Evolutionary conservation across 225 moss, liverwort and hornwort genomes (phyloP).

Genomic region (Physcomitrium patens): DNA sequence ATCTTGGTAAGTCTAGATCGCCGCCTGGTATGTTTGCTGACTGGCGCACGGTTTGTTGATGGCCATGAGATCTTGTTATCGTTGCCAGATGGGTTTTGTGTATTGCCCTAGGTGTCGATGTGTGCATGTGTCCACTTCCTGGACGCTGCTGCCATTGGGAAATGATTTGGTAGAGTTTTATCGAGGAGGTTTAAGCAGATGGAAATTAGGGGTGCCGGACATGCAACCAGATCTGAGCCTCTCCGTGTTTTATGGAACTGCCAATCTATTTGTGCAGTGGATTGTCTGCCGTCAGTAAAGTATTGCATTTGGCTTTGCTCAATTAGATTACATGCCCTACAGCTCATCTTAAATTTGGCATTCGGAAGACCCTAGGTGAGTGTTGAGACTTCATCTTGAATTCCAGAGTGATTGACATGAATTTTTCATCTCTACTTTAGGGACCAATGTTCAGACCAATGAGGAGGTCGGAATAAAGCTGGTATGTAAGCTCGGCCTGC

Average conservation of each 20-base stretch:
- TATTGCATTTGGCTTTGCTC: neutral
- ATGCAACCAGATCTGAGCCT: conserved; percentile 21
- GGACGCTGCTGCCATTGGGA: neutral
- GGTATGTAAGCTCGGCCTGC: conserved; percentile 50
- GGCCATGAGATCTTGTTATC: neutral
- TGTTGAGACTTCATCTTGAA: neutral
- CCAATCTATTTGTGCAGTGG: neutral
- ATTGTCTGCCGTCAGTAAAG: neutral
- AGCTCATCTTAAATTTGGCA: neutral
- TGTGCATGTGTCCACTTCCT: neutral
- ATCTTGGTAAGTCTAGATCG: conserved; percentile 62
- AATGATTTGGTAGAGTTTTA: conserved; percentile 4
- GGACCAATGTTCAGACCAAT: conserved; percentile 88
- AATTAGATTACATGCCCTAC: neutral
- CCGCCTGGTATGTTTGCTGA: neutral
- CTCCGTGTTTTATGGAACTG: conserved; percentile 13
- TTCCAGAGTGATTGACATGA: conserved; percentile 1
- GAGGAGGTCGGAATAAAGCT: conserved; percentile 97
- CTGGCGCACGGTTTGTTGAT: neutral
- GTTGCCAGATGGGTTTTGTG: neutral
- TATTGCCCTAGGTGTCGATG: neutral
- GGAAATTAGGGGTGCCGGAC: neutral
- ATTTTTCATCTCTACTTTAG: conserved; percentile 41
- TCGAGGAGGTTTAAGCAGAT: neutral
- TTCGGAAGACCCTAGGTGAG: neutral